Percentiles rank a stretch among this genome's conserved stretches.
Evolutionary conservation across 108 stramenopile species (phyloP).

Genomic region (Parmales sp.): DNA sequence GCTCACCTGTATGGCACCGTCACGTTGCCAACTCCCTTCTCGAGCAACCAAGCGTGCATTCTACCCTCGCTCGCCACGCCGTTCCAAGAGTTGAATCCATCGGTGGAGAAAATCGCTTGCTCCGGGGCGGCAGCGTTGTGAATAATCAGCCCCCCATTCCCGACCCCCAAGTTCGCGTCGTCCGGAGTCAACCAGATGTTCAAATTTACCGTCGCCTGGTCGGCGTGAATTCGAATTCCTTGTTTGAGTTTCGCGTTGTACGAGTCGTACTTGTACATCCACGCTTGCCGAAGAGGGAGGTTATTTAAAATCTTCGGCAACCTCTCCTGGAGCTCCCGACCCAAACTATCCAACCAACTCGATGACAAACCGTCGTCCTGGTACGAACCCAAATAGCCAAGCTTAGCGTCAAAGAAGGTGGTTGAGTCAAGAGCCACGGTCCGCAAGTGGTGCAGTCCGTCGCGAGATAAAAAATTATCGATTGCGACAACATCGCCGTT

Average conservation of each 20-base stretch:
- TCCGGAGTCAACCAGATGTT: conserved; percentile 68
- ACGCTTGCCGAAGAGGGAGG: conserved; percentile 49
- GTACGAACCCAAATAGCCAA: conserved; percentile 53
- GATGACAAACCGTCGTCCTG: conserved; percentile 63
- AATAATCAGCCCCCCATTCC: conserved; percentile 54
- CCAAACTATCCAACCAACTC: conserved; percentile 40
- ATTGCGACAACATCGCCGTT: neutral
- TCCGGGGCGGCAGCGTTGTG: conserved; percentile 47
- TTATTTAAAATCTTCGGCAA: conserved; percentile 43
- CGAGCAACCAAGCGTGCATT: too few relatives aligned
- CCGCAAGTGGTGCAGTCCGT: neutral
- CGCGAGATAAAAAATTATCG: conserved; percentile 4
- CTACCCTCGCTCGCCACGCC: too few relatives aligned
- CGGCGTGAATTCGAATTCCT: conserved; percentile 66
- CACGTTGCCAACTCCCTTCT: conserved; percentile 61
- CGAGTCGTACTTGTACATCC: conserved; percentile 62
- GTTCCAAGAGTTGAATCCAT: too few relatives aligned
- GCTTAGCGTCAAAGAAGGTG: conserved; percentile 6
- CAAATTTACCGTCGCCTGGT: conserved; percentile 66
- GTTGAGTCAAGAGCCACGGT: neutral
- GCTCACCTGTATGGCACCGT: conserved; percentile 51
- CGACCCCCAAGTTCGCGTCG: conserved; percentile 54
- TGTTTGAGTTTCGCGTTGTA: too few relatives aligned
- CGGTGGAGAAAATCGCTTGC: conserved; percentile 36
- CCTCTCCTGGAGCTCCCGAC: conserved; percentile 34